phyloP scores from a whole-genome alignment of 2,329 filamentous ascomycete genomes.

The Neonectria coccinea region DNA sequence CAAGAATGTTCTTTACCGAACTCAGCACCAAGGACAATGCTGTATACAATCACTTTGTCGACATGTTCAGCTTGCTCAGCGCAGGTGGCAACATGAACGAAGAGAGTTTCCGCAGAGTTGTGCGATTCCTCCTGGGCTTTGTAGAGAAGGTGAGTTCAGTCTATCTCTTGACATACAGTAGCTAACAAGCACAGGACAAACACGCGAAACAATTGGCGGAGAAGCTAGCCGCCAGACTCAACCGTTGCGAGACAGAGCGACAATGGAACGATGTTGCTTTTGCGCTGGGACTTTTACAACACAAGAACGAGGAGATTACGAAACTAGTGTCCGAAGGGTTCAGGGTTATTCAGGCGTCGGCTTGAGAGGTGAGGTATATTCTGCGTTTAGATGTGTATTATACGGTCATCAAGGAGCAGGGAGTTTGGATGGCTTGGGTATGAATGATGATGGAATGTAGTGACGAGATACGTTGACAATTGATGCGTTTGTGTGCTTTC shows the following conservation, averaged over 20 bases:
- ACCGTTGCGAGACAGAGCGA: slow-evolving; percentile 88
- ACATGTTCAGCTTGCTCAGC: slow-evolving; percentile 96
- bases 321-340: slow-evolving; percentile 83
- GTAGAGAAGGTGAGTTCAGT: slow-evolving; percentile 85
- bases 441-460: slow-evolving; percentile 41
- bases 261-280: slow-evolving; percentile 99
- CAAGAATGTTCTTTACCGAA: slow-evolving; percentile 98
- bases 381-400: slow-evolving; percentile 19
- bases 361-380: slow-evolving; percentile 52
- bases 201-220: slow-evolving; percentile 94
- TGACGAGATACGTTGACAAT: slow-evolving; percentile 33
- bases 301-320: slow-evolving; percentile 91
- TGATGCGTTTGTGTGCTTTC: slow-evolving; percentile 35
- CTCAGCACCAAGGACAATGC: slow-evolving; percentile 98
- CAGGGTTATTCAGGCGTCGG: slow-evolving; percentile 73
- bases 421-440: slow-evolving; percentile 37
- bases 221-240: slow-evolving; percentile 88
- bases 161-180: slow-evolving; percentile 23
- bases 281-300: slow-evolving; percentile 87
- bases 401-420: slow-evolving; percentile 27
- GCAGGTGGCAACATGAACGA: slow-evolving; percentile 85
- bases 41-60: slow-evolving; percentile 99
- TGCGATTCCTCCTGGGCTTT: slow-evolving; percentile 94
- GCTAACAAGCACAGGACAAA: slow-evolving; percentile 76
- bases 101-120: slow-evolving; percentile 85